These are phyloP conservation scores for Calonectria pauciramosa DNA, from an alignment of 2,329 filamentous ascomycete species.

Conservation along the genomic window DNA sequence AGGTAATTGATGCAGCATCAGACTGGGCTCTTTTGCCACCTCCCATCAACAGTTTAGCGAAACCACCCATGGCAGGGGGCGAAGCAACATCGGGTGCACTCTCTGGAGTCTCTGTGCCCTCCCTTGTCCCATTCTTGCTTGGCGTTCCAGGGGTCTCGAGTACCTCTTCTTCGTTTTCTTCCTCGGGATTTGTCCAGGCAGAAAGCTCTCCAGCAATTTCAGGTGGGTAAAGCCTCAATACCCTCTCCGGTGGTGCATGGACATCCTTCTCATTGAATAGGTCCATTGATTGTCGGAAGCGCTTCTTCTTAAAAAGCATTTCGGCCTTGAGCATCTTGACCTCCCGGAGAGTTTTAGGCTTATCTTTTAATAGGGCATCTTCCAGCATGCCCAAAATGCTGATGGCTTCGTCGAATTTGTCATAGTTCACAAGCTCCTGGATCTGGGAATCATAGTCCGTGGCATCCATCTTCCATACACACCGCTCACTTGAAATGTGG, in stretches of 20 bases:
- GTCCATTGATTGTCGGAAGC: conserved; percentile 88
- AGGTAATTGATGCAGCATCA: conserved; percentile 72
- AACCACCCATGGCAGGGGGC: conserved; percentile 59
- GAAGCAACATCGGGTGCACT: conserved; percentile 48
- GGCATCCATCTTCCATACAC: conserved; percentile 96
- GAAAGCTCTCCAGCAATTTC: conserved; percentile 88
- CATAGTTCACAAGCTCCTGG: conserved; percentile 80
- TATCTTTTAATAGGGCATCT: conserved; percentile 89
- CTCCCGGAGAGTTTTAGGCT: conserved; percentile 83
- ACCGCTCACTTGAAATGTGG: conserved; percentile 90
- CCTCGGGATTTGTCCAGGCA: conserved; percentile 59
- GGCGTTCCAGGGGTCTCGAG: conserved; percentile 45
- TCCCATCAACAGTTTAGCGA: conserved; percentile 67
- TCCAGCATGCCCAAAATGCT: conserved; percentile 92
- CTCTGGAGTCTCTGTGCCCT: conserved; percentile 47
- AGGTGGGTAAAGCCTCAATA: conserved; percentile 86
- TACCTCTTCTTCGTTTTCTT: conserved; percentile 53
- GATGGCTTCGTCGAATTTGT: conserved; percentile 89
- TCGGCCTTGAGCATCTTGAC: conserved; percentile 95
- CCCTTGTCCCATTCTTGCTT: conserved; percentile 48
- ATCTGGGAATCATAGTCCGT: conserved; percentile 93
- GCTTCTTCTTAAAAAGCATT: conserved; percentile 83
- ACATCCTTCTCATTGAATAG: conserved; percentile 88
- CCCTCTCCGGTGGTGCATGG: conserved; percentile 88
- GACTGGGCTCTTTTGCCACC: conserved; percentile 60